Evolutionary conservation across 345 rosid genomes (phyloP).

Genomic region (Acer yangbiense): DNA sequence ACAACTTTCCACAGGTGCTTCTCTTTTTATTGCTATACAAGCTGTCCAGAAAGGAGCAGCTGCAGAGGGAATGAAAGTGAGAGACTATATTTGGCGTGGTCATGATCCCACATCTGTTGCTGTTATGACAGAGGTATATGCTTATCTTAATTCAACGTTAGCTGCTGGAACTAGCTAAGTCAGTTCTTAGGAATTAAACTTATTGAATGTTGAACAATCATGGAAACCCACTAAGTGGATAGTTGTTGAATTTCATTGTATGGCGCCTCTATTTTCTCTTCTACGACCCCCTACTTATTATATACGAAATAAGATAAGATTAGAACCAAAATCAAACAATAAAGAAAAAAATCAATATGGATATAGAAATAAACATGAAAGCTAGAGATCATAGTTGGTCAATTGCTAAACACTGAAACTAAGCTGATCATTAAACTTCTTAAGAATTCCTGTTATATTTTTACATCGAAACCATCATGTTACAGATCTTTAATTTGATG

Average conservation of each 20-base stretch:
- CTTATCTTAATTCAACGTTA: neutral
- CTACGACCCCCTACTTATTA: neutral
- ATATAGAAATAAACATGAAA: slow-evolving; percentile 3
- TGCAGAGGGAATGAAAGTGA: slow-evolving; percentile 89
- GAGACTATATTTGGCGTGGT: slow-evolving; percentile 96
- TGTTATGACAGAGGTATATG: slow-evolving; percentile 94
- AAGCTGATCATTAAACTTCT: neutral
- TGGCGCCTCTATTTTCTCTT: neutral
- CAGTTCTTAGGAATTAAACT: neutral
- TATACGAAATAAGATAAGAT: neutral
- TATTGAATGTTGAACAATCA: neutral
- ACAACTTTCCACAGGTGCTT: slow-evolving; percentile 65
- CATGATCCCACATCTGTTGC: slow-evolving; percentile 99
- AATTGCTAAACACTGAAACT: neutral
- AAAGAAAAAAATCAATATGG: neutral
- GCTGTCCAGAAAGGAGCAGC: slow-evolving; percentile 96
- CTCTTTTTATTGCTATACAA: slow-evolving; percentile 93
- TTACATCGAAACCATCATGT: too few relatives aligned
- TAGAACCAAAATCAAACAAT: neutral
- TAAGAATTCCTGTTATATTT: neutral
- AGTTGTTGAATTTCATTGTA: neutral
- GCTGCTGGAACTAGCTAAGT: neutral
- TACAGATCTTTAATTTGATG: too few relatives aligned
- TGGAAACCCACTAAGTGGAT: neutral
- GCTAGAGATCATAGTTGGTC: neutral